phyloP scores from a whole-genome alignment of 208 protist genomes.

The Leishmania gerbilli region DNA sequence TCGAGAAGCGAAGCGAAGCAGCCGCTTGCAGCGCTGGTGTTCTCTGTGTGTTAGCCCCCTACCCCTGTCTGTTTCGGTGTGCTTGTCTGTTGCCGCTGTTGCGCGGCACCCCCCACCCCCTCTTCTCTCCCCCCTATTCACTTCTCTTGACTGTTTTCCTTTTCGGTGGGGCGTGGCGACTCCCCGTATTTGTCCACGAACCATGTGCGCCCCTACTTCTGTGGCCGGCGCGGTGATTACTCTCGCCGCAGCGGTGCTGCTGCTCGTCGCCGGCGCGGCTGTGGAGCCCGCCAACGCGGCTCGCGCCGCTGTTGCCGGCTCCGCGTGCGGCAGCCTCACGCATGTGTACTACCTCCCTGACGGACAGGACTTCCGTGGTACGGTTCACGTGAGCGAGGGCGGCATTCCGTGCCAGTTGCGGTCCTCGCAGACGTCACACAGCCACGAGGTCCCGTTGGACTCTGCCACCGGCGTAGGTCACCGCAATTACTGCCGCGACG shows the following conservation, averaged over 20 bases:
- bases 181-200: neutral
- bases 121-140: neutral
- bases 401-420: slow-evolving; percentile 63
- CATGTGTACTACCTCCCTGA: slow-evolving; percentile 55
- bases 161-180: neutral
- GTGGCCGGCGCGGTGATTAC: neutral
- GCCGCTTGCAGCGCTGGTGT: neutral
- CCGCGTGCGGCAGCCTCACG: slow-evolving; percentile 21
- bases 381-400: slow-evolving; percentile 45
- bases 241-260: slow-evolving; percentile 3
- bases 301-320: neutral
- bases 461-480: slow-evolving; percentile 49
- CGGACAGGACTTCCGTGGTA: slow-evolving; percentile 68
- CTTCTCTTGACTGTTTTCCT: neutral
- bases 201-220: neutral
- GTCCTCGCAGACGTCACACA: slow-evolving; percentile 41
- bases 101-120: neutral
- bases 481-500: slow-evolving; percentile 83
- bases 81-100: neutral
- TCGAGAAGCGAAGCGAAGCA: neutral
- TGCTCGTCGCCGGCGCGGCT: slow-evolving; percentile 5
- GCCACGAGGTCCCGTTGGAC: slow-evolving; percentile 40
- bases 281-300: slow-evolving; percentile 5
- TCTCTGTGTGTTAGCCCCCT: neutral
- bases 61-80: neutral